A percentile compares a stretch with the other conserved stretches of the same genome.
phyloP scores from a whole-genome alignment of 2,329 filamentous ascomycete genomes.

The Fusarium kyushuense region DNA sequence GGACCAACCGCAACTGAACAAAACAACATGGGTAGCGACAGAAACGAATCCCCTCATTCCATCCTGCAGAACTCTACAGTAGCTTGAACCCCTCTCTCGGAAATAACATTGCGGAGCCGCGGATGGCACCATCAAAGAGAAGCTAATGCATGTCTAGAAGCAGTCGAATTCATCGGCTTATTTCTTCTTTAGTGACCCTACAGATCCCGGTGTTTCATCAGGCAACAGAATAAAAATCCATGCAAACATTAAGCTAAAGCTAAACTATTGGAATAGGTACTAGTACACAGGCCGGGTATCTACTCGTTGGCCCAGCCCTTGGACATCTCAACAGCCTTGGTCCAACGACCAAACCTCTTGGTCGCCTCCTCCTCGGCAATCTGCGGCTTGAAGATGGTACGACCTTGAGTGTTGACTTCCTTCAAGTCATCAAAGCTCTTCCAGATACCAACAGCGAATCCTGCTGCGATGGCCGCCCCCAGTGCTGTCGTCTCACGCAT shows the following conservation, averaged over 20 bases:
- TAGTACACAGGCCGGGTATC: conserved; percentile 21
- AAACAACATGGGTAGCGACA: neutral
- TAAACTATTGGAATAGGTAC: conserved; percentile 3
- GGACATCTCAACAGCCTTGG: conserved; percentile 82
- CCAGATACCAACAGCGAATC: conserved; percentile 81
- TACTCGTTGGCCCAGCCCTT: conserved; percentile 71
- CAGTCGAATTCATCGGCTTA: conserved; percentile 23
- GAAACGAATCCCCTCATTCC: neutral
- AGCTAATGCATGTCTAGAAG: conserved; percentile 13
- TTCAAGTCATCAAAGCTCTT: conserved; percentile 78
- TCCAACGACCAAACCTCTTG: conserved; percentile 77
- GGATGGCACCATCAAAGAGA: conserved; percentile 14
- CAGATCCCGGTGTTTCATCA: conserved; percentile 21
- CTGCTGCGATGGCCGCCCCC: conserved; percentile 84
- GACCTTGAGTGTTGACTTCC: conserved; percentile 76
- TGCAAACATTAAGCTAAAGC: conserved; percentile 4
- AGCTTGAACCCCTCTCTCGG: conserved; percentile 10
- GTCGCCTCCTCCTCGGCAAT: conserved; percentile 70
- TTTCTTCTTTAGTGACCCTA: conserved; percentile 10
- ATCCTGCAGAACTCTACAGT: neutral
- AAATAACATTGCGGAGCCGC: conserved; percentile 34
- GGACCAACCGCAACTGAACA: conserved; percentile 12
- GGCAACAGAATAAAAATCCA: conserved; percentile 34
- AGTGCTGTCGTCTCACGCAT: conserved; percentile 89
- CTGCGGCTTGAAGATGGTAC: conserved; percentile 75